These are phyloP conservation scores for Litsea cubeba DNA, from an alignment of 164 flowering plant species.

Conservation along the genomic window DNA sequence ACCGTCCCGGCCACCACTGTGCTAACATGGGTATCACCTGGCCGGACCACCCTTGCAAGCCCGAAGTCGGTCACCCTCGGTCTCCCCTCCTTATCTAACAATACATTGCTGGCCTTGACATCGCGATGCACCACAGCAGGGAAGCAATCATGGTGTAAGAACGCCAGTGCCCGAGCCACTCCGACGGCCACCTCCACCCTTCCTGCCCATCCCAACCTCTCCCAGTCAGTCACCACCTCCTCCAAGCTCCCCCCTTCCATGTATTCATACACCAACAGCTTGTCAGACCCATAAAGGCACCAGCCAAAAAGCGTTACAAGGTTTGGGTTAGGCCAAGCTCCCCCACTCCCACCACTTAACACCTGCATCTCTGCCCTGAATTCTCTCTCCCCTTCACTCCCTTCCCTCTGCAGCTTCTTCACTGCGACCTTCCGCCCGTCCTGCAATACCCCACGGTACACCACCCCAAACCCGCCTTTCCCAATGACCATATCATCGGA, in stretches of 20 bases:
- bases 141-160: conserved; percentile 80
- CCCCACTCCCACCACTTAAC: conserved; percentile 43
- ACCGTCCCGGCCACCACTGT: conserved; percentile 88
- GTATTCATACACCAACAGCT: conserved; percentile 74
- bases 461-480: conserved; percentile 76
- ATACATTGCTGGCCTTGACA: conserved; percentile 86
- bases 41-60: conserved; percentile 65
- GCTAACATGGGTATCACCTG: conserved; percentile 78
- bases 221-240: conserved; percentile 49
- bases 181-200: conserved; percentile 63
- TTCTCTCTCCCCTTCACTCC: conserved; percentile 77
- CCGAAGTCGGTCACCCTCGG: conserved; percentile 86
- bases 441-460: conserved; percentile 66
- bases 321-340: conserved; percentile 84
- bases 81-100: conserved; percentile 59
- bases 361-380: conserved; percentile 88
- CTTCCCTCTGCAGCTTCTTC: conserved; percentile 78
- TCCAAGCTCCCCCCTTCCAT: conserved; percentile 91
- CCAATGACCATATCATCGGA: conserved; percentile 67
- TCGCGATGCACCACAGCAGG: conserved; percentile 84
- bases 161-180: conserved; percentile 72
- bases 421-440: conserved; percentile 83
- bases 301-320: conserved; percentile 82
- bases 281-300: conserved; percentile 74
- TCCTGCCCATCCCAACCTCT: conserved; percentile 44